phyloP scores from a whole-genome alignment of 73 alveolate species.

The Paramecium octaurelia region DNA sequence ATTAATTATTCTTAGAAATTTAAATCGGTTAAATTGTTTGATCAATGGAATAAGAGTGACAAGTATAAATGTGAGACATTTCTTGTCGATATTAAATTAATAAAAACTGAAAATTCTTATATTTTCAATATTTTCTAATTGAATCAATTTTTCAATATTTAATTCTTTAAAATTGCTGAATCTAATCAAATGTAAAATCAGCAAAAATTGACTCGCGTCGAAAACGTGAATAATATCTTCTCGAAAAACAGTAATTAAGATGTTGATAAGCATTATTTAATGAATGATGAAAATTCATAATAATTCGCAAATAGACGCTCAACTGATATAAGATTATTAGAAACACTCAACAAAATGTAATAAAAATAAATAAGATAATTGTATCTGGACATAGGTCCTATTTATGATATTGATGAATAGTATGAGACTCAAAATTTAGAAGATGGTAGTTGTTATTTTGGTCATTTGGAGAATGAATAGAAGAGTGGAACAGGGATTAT shows the following conservation, averaged over 20 bases:
- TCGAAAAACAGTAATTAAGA: neutral
- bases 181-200: neutral
- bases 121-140: neutral
- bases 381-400: neutral
- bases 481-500: neutral
- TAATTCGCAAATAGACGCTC: neutral
- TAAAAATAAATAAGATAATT: neutral
- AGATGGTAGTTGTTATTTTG: neutral
- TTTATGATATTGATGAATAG: neutral
- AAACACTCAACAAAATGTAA: neutral
- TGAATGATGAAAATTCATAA: neutral
- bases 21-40: neutral
- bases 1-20: neutral
- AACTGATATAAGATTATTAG: no score
- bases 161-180: neutral
- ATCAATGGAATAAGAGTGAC: neutral
- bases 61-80: neutral
- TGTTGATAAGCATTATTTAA: neutral
- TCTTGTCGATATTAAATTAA: neutral
- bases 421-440: neutral
- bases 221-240: neutral
- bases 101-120: neutral
- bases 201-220: neutral
- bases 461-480: neutral
- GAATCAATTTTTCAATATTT: neutral